Base-by-base conservation (phyloP, 768 basidiomycete genomes). In the Mrakia frigida region DNA sequence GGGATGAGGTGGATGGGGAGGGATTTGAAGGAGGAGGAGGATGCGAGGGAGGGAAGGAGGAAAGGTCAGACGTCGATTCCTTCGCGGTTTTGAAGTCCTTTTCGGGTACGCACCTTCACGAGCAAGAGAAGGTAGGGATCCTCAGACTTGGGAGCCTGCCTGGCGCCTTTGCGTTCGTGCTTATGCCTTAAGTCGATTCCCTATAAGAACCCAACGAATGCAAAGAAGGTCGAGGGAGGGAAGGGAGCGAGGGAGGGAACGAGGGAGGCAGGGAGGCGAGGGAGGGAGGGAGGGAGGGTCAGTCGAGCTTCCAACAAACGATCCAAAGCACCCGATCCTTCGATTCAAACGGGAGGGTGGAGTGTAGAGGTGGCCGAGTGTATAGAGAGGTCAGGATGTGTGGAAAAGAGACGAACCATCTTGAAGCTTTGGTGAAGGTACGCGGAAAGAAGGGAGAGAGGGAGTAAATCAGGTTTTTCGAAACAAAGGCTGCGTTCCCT, bases 101-200 rank as follows among this genome's bases (percentile, higher is more conserved):
- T 18, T 23, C 21, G 43, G 4, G 10, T 59, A 82, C 85, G 78
- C 83, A 95, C 95, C 90, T 98, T 98, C 86, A 98, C 97, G 79
- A 99, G 90, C 82, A 98, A 89, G 82, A 97, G 90, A 81, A 99
- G 89, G 87, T 99, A 98, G 25, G 96, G 96, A 86, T 99, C 97
- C 91, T 98, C 93, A 85, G 93, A 96, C 88, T 92, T 93, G 84
- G 97, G 97, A 79, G 93, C 93, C 81, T 92, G 91, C 79, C 97
- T 90, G 83, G 89, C 87, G 81, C 94, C 90, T 89, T 97, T 98
- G 90, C 92, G 96, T 90, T 97, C 95, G 90, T 99, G 96, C 88
- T 98, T 96, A 85, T 87, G 86, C 85, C 88, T n/a, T n/a, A n/a
- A n/a, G n/a, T n/a, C n/a, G n/a, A n/a, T n/a, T n/a, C n/a, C n/a